These are phyloP conservation scores for Chaetomium sp. DNA, from an alignment of 2,329 filamentous ascomycete genomes.

Conservation along the genomic window DNA sequence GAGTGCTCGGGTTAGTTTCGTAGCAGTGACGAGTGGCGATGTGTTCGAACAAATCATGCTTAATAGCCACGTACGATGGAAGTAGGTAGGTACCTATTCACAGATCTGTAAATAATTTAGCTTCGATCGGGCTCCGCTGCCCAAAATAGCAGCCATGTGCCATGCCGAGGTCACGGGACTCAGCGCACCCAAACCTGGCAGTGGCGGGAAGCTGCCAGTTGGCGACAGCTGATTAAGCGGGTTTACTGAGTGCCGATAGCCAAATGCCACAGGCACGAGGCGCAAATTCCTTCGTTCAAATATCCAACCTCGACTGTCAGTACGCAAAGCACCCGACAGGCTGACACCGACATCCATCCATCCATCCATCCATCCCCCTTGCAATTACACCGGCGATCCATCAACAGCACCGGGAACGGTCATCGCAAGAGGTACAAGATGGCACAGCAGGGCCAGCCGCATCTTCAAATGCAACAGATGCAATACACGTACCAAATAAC, in stretches of 20 bases:
- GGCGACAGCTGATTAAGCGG: background rate
- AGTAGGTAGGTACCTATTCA: no score
- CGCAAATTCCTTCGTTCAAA: slow-evolving; percentile 10
- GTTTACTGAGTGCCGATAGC: slow-evolving; percentile 25
- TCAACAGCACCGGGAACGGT: background rate
- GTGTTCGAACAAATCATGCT: no score
- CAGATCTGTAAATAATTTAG: no score
- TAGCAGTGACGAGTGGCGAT: no score
- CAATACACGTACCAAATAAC: slow-evolving; percentile 21
- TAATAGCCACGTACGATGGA: no score
- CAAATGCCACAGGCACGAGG: slow-evolving; percentile 18
- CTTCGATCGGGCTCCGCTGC: no score
- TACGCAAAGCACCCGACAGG: background rate
- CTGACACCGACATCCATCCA: background rate
- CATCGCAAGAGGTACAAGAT: slow-evolving; percentile 4
- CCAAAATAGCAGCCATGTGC: no score
- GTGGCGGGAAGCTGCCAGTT: background rate
- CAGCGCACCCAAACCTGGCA: background rate
- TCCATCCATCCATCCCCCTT: background rate
- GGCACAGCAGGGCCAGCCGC: slow-evolving; percentile 10
- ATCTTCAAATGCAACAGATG: slow-evolving; percentile 23
- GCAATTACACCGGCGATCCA: background rate
- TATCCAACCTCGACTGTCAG: slow-evolving; percentile 11
- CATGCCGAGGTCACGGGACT: no score
- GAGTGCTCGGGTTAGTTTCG: no score